A percentile compares a stretch with the other conserved stretches of the same genome.
Evolutionary conservation across 169 alveolate genomes (phyloP).

Genomic region (Eimeria maxima): DNA sequence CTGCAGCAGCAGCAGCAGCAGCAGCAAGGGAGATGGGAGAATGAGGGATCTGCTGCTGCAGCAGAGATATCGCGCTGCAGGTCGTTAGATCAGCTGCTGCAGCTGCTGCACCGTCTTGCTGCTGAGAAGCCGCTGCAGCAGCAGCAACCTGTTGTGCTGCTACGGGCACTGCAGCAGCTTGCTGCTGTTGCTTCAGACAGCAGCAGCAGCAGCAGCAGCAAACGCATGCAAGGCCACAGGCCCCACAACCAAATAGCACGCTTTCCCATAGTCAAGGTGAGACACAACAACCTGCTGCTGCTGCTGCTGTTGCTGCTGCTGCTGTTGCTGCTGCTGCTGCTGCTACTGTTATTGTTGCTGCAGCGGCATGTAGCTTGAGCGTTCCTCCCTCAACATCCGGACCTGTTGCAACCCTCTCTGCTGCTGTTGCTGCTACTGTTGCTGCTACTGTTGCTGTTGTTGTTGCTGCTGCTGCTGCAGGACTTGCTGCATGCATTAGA

Average conservation of each 20-base stretch:
- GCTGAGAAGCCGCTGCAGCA: constrained; percentile 56
- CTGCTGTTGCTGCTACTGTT: constrained; percentile 47
- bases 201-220: constrained; percentile 19
- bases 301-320: constrained; percentile 16
- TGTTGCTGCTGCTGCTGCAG: constrained; percentile 51
- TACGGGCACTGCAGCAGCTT: constrained; percentile 49
- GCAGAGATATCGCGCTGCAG: constrained; percentile 29
- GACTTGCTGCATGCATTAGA: constrained; percentile 46
- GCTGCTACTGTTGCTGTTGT: constrained; percentile 52
- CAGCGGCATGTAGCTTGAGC: too few relatives aligned
- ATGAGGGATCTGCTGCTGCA: not conserved
- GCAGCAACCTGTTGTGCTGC: constrained; percentile 36
- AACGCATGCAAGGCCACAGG: not conserved
- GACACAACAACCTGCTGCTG: not conserved
- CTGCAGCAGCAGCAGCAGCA: not conserved
- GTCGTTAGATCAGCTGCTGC: not conserved
- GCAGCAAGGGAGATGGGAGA: not conserved
- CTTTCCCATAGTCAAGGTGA: constrained; percentile 27
- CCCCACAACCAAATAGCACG: not conserved
- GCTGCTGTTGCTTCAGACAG: not conserved
- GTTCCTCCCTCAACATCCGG: too few relatives aligned
- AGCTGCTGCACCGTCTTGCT: constrained; percentile 55
- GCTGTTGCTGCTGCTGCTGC: not conserved
- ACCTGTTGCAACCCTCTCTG: not conserved
- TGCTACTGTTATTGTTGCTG: too few relatives aligned